Conservation (phyloP, 495 filamentous ascomycete species). For the Aspergillus hancockii region DNA sequence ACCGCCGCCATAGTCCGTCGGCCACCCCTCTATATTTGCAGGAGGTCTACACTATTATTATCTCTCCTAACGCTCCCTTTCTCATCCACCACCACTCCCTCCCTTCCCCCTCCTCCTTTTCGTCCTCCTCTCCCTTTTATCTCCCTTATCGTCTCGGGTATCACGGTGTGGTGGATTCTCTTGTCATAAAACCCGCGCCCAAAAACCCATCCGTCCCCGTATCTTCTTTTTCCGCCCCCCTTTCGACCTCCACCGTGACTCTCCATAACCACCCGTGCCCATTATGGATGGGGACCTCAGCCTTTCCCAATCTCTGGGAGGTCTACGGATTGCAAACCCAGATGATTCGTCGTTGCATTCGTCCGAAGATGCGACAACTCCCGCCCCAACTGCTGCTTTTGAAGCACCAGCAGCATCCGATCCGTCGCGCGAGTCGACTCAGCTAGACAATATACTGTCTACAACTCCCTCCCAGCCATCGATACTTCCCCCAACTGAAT, state of each 20-base stretch:
- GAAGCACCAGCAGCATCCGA: constrained; percentile 26
- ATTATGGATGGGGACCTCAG: constrained; percentile 91
- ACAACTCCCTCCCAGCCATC: constrained; percentile 4
- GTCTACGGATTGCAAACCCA: constrained; percentile 95
- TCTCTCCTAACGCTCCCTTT: constrained; percentile 16
- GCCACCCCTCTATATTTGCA: constrained; percentile 14
- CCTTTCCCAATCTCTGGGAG: constrained; percentile 88
- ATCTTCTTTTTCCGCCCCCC: constrained; percentile 4
- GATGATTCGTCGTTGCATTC: constrained; percentile 71
- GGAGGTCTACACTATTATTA: neutral
- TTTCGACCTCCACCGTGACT: constrained; percentile 4
- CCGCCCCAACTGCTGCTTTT: constrained; percentile 23
- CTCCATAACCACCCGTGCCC: constrained; percentile 17
- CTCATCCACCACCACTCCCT: constrained; percentile 13
- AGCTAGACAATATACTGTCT: constrained; percentile 20
- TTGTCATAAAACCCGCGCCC: neutral
- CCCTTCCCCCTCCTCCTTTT: constrained; percentile 7
- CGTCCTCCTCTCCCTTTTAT: constrained; percentile 3
- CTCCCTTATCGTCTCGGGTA: neutral
- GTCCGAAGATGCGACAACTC: constrained; percentile 44
- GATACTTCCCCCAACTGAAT: constrained; percentile 16
- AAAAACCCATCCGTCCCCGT: neutral
- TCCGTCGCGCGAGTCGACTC: constrained; percentile 17
- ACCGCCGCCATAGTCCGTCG: constrained; percentile 42
- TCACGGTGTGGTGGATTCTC: neutral